phyloP scores from a whole-genome alignment of 164 flowering plant species.

The Amborella trichopoda region DNA sequence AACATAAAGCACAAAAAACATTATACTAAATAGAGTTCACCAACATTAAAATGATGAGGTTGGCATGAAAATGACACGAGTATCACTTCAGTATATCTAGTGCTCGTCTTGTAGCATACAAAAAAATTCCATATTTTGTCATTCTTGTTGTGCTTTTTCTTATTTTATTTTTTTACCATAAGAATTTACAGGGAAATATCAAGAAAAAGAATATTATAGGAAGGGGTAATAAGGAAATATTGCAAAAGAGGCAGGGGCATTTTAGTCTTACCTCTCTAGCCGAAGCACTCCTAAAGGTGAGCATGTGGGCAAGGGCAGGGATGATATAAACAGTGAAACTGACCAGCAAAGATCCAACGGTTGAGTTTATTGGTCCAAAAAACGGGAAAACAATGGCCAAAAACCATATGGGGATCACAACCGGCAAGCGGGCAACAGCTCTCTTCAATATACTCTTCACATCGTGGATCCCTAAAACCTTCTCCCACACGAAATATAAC shows the following conservation, averaged over 20 bases:
- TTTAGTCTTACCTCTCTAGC: slow-evolving; percentile 59
- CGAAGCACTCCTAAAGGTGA: slow-evolving; percentile 68
- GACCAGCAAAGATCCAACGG: slow-evolving; percentile 91
- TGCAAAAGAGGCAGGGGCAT: not conserved
- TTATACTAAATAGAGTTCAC: too few relatives aligned
- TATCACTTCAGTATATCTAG: too few relatives aligned
- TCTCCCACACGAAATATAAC: slow-evolving; percentile 94
- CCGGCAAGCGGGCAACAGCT: slow-evolving; percentile 88
- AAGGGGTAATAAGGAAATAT: too few relatives aligned
- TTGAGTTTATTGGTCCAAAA: slow-evolving; percentile 93
- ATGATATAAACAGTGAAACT: slow-evolving; percentile 98
- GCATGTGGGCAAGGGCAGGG: slow-evolving; percentile 87
- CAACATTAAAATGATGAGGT: too few relatives aligned
- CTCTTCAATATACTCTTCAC: slow-evolving; percentile 87
- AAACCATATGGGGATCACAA: slow-evolving; percentile 94
- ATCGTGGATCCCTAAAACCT: slow-evolving; percentile 91
- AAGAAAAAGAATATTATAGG: too few relatives aligned
- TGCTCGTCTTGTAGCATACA: too few relatives aligned
- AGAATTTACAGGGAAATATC: too few relatives aligned
- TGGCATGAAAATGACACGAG: too few relatives aligned
- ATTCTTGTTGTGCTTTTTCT: too few relatives aligned
- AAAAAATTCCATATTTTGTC: too few relatives aligned
- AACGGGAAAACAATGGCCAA: slow-evolving; percentile 91
- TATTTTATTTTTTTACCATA: too few relatives aligned
- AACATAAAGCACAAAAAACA: too few relatives aligned